These are phyloP conservation scores for Solanum pimpinellifolium DNA, from an alignment of 257 asterid species.

Conservation along the genomic window DNA sequence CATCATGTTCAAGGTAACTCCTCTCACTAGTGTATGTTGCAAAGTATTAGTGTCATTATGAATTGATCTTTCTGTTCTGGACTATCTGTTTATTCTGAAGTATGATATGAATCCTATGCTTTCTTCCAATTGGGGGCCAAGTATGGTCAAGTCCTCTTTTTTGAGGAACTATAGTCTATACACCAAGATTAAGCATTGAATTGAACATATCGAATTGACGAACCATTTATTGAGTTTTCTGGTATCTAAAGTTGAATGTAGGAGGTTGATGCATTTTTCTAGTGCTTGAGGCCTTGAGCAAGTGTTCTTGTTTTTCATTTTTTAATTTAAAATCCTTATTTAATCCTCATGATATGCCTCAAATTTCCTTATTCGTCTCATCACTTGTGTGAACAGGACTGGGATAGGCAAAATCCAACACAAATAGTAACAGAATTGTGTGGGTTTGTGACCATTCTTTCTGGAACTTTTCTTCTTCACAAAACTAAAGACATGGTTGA, in stretches of 20 bases:
- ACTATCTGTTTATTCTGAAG: background rate
- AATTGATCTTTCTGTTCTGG: background rate
- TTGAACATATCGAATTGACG: background rate
- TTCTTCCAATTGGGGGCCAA: background rate
- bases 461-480: constrained; percentile 98
- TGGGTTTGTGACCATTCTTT: constrained; percentile 90
- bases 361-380: background rate
- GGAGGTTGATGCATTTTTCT: background rate
- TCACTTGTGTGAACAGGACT: constrained; percentile 47
- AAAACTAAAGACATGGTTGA: constrained; percentile 95
- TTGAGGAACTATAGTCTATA: background rate
- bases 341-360: background rate
- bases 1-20: constrained; percentile 95
- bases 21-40: background rate
- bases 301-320: background rate
- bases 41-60: background rate
- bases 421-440: constrained; percentile 94
- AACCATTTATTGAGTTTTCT: background rate
- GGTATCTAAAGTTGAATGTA: background rate
- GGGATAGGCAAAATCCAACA: constrained; percentile 94
- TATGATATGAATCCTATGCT: background rate
- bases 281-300: background rate
- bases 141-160: background rate
- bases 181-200: background rate
- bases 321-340: background rate